Base-by-base conservation (phyloP, 306 rosid genomes). In the Rubus parviflorus region DNA sequence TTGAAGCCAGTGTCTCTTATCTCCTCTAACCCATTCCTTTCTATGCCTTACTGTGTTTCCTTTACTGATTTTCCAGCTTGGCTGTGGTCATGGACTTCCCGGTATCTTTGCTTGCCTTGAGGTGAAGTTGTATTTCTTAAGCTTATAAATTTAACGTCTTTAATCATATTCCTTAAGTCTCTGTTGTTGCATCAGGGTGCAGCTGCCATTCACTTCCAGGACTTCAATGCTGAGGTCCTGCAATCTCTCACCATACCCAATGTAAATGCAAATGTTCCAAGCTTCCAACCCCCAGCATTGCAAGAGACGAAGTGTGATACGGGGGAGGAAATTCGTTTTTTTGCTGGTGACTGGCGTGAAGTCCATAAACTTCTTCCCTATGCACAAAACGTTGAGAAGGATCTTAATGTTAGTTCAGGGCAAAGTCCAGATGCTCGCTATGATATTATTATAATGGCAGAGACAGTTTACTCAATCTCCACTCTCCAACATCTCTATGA, bases 31-130 rank as follows among this genome's bases (percentile, higher is more conserved):
- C 41, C n/a, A 48, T 75, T 79, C 37, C 25, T 72, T 11, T 7
- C 11, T 71, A 25, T 46, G 52, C 54, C 62, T 80, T 42, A 66
- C 74, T 66, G 37, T 75, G 23, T 63, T 30, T 83, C 68, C 60
- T 72, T 78, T 20, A 14, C 77, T 83, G 52, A 63, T 68, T 86
- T 84, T 84, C 86, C 93, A 95, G 98, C 87, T 92, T 47, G 98
- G 98, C 78, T 95, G 97, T 51, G 97, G 97, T 80, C 99, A 92
- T 76, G 97, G 97, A 81, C 90, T 95, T 51, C 99, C 99, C 37
- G 97, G 97, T 81, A 89, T 95, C 80, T 89, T 83, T 90, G 86
- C 99, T 57, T 81, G 91, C 80, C 91, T 87, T 47, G 86, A 88
- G 99, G 99, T 92, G 80, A 83, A 68, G 51, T 65, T 76, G 1